phyloP scores from a whole-genome alignment of 805 yeast species.

The Komagataella ulmi region DNA sequence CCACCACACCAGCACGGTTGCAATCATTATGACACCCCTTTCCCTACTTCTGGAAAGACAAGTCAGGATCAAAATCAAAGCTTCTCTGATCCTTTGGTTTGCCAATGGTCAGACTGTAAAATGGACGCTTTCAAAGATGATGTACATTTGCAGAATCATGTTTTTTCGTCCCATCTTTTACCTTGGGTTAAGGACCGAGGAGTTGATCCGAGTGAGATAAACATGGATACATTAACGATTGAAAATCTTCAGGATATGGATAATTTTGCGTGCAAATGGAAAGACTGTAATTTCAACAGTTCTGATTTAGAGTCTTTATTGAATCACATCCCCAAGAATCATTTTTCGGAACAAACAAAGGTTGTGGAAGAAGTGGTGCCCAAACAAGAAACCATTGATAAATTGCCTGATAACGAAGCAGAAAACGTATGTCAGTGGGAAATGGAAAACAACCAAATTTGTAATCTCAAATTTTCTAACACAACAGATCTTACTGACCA shows the following conservation, averaged over 20 bases:
- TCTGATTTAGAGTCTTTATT: constrained; percentile 38
- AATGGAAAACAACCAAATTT: constrained; percentile 19
- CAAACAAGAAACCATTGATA: not conserved
- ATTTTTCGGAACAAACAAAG: constrained; percentile 18
- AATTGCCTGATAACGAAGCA: constrained; percentile 4
- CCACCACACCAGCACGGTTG: not conserved
- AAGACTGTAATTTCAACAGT: constrained; percentile 48
- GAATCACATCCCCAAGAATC: constrained; percentile 41
- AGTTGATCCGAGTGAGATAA: not conserved
- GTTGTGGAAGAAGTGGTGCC: not conserved
- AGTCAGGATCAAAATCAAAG: not conserved
- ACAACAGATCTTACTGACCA: constrained; percentile 63
- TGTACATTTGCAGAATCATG: constrained; percentile 33
- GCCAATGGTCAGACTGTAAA: constrained; percentile 63
- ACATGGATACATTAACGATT: not conserved
- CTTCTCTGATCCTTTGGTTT: constrained; percentile 16
- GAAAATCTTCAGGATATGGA: not conserved
- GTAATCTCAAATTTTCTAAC: constrained; percentile 34
- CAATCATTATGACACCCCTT: not conserved
- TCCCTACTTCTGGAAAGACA: not conserved
- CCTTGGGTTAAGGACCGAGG: constrained; percentile 4
- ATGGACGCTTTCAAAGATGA: constrained; percentile 22
- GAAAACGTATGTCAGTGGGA: constrained; percentile 26
- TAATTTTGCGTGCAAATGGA: constrained; percentile 57
- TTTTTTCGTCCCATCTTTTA: constrained; percentile 33